Percentiles rank a stretch among this genome's conserved stretches.
phyloP scores from a whole-genome alignment of 441 rosid species.

The Dalechampia spathulata region DNA sequence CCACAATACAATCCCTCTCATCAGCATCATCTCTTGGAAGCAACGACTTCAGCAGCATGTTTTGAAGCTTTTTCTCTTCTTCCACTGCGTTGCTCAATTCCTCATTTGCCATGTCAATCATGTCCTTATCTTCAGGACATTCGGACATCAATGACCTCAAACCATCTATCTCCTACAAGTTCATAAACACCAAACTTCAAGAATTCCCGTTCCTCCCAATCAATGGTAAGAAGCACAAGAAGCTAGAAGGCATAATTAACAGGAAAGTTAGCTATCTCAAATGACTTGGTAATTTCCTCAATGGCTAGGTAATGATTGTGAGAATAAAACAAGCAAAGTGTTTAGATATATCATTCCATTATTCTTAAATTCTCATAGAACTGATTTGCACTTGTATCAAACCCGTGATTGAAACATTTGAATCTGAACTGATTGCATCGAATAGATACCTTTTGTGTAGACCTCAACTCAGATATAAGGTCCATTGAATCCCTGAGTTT shows the following conservation, averaged over 20 bases:
- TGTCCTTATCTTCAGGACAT: slow-evolving; percentile 57
- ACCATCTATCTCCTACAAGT: slow-evolving; percentile 62
- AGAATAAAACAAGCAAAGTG: no score
- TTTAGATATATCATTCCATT: no score
- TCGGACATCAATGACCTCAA: slow-evolving; percentile 62
- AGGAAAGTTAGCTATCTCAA: background rate
- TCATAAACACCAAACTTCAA: slow-evolving; percentile 2
- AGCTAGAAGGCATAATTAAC: background rate
- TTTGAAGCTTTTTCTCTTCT: slow-evolving; percentile 70
- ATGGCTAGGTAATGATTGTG: no score
- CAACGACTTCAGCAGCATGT: slow-evolving; percentile 60
- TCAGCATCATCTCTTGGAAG: slow-evolving; percentile 97
- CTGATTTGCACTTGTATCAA: background rate
- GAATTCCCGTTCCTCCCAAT: background rate
- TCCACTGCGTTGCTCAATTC: slow-evolving; percentile 51
- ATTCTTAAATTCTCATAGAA: background rate
- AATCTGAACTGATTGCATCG: background rate
- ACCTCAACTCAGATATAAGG: slow-evolving; percentile 56
- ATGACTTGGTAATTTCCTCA: background rate
- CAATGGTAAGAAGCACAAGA: background rate
- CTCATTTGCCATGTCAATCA: slow-evolving; percentile 71
- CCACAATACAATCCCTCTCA: slow-evolving; percentile 89
- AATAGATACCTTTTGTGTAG: slow-evolving; percentile 57
- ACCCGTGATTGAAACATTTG: background rate
- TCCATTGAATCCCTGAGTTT: slow-evolving; percentile 65